Evolutionary conservation across 208 protist genomes (phyloP).

Genomic region (Leptomonas seymouri): DNA sequence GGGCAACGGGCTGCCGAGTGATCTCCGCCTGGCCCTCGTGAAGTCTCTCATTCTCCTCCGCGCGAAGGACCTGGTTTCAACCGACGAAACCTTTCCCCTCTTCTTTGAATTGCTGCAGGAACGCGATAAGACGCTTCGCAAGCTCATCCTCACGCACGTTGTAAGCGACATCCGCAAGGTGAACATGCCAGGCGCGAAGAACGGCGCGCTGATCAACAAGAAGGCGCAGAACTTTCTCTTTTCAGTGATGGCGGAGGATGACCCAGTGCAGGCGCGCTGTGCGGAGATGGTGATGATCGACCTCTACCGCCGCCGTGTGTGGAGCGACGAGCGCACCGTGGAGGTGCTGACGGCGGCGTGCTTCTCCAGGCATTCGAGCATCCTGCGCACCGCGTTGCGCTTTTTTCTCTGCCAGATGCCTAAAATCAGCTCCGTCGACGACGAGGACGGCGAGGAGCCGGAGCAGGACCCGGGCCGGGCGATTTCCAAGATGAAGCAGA

Average conservation of each 20-base stretch:
- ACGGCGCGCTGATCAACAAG: slow-evolving; percentile 92
- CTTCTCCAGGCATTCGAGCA: slow-evolving; percentile 93
- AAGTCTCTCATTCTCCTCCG: slow-evolving; percentile 95
- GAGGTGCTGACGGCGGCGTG: slow-evolving; percentile 96
- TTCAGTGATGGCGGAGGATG: slow-evolving; percentile 93
- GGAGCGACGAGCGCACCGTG: slow-evolving; percentile 93
- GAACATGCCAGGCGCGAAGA: slow-evolving; percentile 88
- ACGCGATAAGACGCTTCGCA: slow-evolving; percentile 94
- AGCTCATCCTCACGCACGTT: slow-evolving; percentile 91
- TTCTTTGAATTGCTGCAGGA: slow-evolving; percentile 97
- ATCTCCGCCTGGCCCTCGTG: slow-evolving; percentile 87
- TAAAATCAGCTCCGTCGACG: slow-evolving; percentile 78
- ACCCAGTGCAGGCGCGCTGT: slow-evolving; percentile 92
- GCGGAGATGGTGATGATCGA: slow-evolving; percentile 98
- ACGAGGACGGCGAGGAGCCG: slow-evolving; percentile 67
- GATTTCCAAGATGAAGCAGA: slow-evolving; percentile 92
- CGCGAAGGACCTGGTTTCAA: slow-evolving; percentile 88
- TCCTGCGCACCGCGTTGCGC: slow-evolving; percentile 93
- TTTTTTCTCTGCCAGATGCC: slow-evolving; percentile 96
- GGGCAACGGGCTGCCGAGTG: slow-evolving; percentile 72
- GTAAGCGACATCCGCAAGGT: slow-evolving; percentile 95
- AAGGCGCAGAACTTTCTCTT: slow-evolving; percentile 97
- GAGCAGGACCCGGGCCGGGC: slow-evolving; percentile 78
- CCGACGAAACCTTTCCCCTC: slow-evolving; percentile 90
- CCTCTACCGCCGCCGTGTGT: slow-evolving; percentile 96